Evolutionary conservation across 208 protist species (phyloP).

Genomic region (Phytomonas serpens): DNA sequence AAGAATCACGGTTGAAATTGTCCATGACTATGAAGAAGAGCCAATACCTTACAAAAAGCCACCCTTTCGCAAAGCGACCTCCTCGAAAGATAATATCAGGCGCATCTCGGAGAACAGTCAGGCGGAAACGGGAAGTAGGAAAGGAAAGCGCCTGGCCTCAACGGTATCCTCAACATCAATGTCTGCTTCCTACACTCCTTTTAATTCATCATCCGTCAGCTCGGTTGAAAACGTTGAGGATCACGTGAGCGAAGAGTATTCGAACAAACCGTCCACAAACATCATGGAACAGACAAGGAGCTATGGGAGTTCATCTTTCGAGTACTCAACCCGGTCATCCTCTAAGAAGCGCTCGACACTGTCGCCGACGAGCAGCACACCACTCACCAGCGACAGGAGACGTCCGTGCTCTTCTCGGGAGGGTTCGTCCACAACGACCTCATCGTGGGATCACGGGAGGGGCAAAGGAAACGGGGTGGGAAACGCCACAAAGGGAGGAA

Average conservation of each 20-base stretch:
- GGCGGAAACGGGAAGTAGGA: neutral
- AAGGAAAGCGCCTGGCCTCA: too few species aligned
- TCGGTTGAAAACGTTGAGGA: neutral
- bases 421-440: slow-evolving; percentile 3
- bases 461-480: neutral
- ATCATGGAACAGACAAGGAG: neutral
- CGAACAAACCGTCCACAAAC: neutral
- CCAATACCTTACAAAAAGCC: slow-evolving; percentile 49
- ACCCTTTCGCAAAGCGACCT: slow-evolving; percentile 24
- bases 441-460: neutral
- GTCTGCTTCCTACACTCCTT: neutral
- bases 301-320: neutral
- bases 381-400: slow-evolving; percentile 13
- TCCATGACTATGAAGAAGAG: slow-evolving; percentile 40
- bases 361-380: neutral
- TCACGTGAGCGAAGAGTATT: slow-evolving; percentile 3
- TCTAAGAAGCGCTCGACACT: neutral
- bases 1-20: slow-evolving; percentile 37
- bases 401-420: slow-evolving; percentile 4
- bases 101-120: neutral
- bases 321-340: neutral
- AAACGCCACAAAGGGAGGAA: neutral
- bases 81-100: slow-evolving; percentile 1
- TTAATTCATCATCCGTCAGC: neutral
- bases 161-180: neutral